These are phyloP conservation scores for Annulohypoxylon bovei DNA, from an alignment of 495 filamentous ascomycete species.

Conservation along the genomic window DNA sequence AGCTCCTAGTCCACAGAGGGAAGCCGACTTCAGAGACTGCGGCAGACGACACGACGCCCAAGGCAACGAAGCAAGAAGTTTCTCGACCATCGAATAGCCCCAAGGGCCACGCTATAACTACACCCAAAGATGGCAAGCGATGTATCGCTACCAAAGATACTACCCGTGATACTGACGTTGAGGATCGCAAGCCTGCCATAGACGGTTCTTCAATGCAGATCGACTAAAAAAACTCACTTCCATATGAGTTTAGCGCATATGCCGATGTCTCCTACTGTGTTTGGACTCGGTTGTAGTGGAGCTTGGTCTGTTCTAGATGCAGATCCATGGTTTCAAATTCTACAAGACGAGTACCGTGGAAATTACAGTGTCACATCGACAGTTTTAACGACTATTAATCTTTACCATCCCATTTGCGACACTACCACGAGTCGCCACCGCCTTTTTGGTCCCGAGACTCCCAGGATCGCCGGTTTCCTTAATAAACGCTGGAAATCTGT, in stretches of 20 bases:
- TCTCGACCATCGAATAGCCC: conserved; percentile 21
- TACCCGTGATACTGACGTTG: conserved; percentile 5
- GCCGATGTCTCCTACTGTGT: conserved; percentile 4
- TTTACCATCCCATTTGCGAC: neutral
- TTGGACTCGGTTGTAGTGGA: conserved; percentile 1
- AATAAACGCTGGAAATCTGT: neutral
- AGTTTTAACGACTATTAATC: neutral
- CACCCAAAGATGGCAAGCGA: conserved; percentile 29
- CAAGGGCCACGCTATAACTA: conserved; percentile 25
- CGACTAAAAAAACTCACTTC: conserved; percentile 26
- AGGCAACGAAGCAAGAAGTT: conserved; percentile 7
- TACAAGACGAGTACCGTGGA: neutral
- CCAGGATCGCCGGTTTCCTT: neutral
- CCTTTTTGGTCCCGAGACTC: neutral
- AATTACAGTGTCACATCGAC: conserved; percentile 10
- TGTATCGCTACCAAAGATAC: conserved; percentile 1
- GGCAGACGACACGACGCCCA: neutral
- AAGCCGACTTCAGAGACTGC: neutral
- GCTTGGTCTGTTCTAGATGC: neutral
- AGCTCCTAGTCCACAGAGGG: conserved; percentile 25
- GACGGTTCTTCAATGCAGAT: conserved; percentile 44
- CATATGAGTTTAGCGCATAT: neutral
- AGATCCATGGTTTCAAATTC: neutral
- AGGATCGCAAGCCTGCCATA: conserved; percentile 6
- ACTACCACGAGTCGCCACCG: neutral